phyloP scores from a whole-genome alignment of 768 basidiomycete genomes.

The Rhodotorula paludigena region DNA sequence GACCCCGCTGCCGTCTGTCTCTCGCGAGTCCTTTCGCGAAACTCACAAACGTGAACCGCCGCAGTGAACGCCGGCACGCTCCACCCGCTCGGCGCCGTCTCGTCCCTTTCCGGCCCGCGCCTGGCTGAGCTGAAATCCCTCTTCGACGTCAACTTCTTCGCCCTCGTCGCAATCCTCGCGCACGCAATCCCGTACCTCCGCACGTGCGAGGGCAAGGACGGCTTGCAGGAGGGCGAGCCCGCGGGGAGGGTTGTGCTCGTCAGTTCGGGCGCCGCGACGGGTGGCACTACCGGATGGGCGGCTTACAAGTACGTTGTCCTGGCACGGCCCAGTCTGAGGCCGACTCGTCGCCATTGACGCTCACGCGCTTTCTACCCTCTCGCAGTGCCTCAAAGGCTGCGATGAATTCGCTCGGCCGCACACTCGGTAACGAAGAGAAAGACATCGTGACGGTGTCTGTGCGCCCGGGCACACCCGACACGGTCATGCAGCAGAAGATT shows the following conservation, averaged over 20 bases:
- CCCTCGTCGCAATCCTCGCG: constrained; percentile 66
- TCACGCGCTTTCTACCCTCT: not conserved
- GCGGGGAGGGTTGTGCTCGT: constrained; percentile 63
- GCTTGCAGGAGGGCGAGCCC: not conserved
- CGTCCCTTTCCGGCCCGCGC: constrained; percentile 46
- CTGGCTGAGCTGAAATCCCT: constrained; percentile 36
- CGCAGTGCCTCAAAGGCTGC: constrained; percentile 78
- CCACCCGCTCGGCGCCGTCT: constrained; percentile 58
- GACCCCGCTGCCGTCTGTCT: not conserved
- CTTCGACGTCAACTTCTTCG: constrained; percentile 86
- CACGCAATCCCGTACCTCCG: constrained; percentile 66
- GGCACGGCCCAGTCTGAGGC: not conserved
- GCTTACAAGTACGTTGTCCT: constrained; percentile 39
- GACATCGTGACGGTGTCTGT: constrained; percentile 67
- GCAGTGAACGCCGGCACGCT: constrained; percentile 74
- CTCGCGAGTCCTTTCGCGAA: too few relatives aligned
- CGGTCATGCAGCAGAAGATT: constrained; percentile 53
- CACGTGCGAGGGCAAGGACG: constrained; percentile 49
- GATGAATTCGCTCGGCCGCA: constrained; percentile 77
- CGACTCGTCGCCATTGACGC: not conserved
- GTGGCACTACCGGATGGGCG: constrained; percentile 66
- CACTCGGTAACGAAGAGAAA: constrained; percentile 78
- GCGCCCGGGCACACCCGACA: constrained; percentile 84
- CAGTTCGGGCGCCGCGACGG: constrained; percentile 76
- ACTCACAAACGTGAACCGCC: too few relatives aligned